Conservation (phyloP, 2,329 filamentous ascomycete species). For the Xylaria hypoxylon region DNA sequence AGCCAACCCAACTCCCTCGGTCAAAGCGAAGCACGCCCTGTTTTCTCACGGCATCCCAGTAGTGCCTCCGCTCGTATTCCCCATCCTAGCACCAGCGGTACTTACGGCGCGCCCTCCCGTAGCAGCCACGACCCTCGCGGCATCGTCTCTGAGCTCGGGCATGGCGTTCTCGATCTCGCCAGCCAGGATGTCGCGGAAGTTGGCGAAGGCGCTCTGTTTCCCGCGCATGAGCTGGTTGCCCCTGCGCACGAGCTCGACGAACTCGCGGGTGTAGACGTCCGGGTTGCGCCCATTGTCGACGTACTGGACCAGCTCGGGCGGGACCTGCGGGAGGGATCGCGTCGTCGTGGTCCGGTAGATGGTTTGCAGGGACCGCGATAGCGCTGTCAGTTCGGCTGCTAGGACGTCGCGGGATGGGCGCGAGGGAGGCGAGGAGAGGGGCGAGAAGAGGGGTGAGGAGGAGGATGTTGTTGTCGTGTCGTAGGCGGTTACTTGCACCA, state of each 20-base stretch:
- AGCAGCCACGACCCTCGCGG: constrained; percentile 61
- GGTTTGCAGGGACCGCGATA: constrained; percentile 55
- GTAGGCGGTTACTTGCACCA: constrained; percentile 71
- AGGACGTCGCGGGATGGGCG: constrained; percentile 67
- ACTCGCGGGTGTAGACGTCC: constrained; percentile 80
- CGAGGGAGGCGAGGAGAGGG: constrained; percentile 8
- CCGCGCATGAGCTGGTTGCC: constrained; percentile 75
- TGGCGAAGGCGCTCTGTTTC: constrained; percentile 70
- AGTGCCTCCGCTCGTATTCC: background rate
- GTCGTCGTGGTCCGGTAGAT: constrained; percentile 57
- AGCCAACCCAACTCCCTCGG: too few relatives aligned
- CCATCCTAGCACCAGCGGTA: background rate
- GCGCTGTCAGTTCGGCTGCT: constrained; percentile 61
- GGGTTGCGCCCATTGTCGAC: constrained; percentile 78
- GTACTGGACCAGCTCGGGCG: constrained; percentile 73
- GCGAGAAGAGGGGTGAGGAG: too few relatives aligned
- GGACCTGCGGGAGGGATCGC: constrained; percentile 63
- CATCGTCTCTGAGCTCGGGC: constrained; percentile 69
- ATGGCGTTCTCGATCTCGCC: constrained; percentile 67
- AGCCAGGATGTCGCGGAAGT: constrained; percentile 72
- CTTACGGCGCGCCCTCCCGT: constrained; percentile 50
- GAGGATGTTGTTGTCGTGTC: constrained; percentile 52
- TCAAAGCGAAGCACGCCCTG: background rate
- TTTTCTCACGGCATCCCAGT: constrained; percentile 6
- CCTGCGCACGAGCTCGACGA: constrained; percentile 74